Conservation (phyloP, 139 green algal species). For the Medakamo hakoo region DNA sequence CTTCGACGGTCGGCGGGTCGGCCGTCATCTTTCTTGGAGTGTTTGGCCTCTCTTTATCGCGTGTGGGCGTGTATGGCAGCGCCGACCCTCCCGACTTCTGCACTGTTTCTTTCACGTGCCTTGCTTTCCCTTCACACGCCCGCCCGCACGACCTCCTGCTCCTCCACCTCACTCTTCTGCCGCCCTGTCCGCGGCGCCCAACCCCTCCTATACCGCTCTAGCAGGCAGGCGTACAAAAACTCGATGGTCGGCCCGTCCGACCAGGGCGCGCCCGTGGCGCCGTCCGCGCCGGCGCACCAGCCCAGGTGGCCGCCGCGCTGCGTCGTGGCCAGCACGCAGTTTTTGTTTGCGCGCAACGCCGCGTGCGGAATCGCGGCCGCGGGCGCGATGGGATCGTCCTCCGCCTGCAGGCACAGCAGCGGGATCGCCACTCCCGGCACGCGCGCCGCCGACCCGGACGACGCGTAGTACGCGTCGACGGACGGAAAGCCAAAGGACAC, state of each 20-base stretch:
- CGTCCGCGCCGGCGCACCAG: conserved; percentile 38
- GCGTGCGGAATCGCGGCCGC: conserved; percentile 51
- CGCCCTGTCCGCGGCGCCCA: too few relatives aligned
- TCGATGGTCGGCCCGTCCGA: conserved; percentile 38
- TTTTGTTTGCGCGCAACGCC: conserved; percentile 36
- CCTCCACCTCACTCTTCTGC: too few relatives aligned
- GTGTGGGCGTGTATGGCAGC: too few relatives aligned
- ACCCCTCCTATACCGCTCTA: not conserved
- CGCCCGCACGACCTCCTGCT: too few relatives aligned
- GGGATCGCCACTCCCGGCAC: conserved; percentile 14
- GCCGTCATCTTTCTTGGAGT: too few relatives aligned
- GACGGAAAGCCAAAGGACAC: conserved; percentile 43
- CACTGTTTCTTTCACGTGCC: too few relatives aligned
- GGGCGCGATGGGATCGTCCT: conserved; percentile 77
- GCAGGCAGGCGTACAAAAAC: conserved; percentile 22
- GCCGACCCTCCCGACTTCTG: too few relatives aligned
- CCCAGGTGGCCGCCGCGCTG: conserved; percentile 62
- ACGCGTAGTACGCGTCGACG: conserved; percentile 78
- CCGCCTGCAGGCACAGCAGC: conserved; percentile 25
- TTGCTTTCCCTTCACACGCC: too few relatives aligned
- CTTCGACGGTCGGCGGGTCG: too few relatives aligned
- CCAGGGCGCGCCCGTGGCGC: conserved; percentile 50
- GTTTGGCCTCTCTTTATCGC: too few relatives aligned
- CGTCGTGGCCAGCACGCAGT: conserved; percentile 48
- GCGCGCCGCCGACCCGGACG: conserved; percentile 3